Evolutionary conservation across 768 basidiomycete species (phyloP), one percentile per base, ranked within the genome.

Genomic region (Lepiota venenata): DNA sequence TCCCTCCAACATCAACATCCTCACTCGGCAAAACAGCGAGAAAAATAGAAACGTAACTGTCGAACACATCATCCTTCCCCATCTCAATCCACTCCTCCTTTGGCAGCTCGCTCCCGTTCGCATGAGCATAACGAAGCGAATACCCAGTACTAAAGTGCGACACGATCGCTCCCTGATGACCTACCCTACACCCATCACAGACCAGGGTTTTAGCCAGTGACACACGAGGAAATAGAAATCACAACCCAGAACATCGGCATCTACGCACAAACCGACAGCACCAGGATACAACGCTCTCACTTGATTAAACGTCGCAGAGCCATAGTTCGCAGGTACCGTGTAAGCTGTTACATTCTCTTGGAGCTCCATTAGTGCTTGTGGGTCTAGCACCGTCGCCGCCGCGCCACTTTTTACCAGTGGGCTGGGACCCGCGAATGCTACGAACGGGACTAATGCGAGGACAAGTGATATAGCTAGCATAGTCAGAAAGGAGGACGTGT

Each of bases 91-190:
- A 56, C 20, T 61, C 48, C 7, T 42, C 45, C 20, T 41, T 35
- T 4, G 63, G 56, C 20, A 67, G 27, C 42, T 56, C 38, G 16
- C 58, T 64, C 32, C 66, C 66, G 51, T 63, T 64, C 11, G 58
- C 59, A 50, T 66, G 56, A 3, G 60, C 58, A 43, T 67, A 67
- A 37, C 57, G 59, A 12, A 48, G 48, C 3, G 59, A 44, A 15
- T 64, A 51, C 2, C 66, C 66, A n/a, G 64, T 61, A 20, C 63
- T 63, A 37, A 66, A 67, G 48, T 66, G 60, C 15, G 64, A 66
- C 5, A 67, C 64, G 37, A 65, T 61, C 14, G 55, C 61, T 39
- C 56, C 60, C 21, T 65, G 29, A 39, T 65, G 64, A 4, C 60
- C 64, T 1, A 67, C 56, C 16, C 62, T 64, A 10, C 25, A 29